Base-by-base conservation (phyloP, 495 filamentous ascomycete genomes). In the Hyaloscypha variabilis region DNA sequence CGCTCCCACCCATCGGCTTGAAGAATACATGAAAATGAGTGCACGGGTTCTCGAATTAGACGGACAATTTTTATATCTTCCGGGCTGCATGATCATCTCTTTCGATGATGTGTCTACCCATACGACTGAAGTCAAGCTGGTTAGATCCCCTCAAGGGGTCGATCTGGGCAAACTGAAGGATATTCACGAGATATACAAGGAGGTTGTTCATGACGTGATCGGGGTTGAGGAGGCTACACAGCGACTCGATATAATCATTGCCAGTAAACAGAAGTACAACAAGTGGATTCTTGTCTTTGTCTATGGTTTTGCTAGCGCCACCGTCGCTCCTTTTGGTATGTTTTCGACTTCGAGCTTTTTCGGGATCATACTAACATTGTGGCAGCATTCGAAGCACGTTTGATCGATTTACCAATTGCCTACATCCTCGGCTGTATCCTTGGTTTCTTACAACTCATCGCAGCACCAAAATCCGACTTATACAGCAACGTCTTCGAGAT, bases 401-500 rank as follows among this genome's bases (percentile, higher is more conserved):
- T 89, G 46, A 91, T 97, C 66, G 94, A 99, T 74, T 85, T 97
- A 68, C 95, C 95, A 0, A 82, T 97, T 46, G 87, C 88, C 42
- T 97, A 97, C 76, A 64, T 96, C 21, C 86, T 99, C 0, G 94
- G 94, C 23, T 92, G 86, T 71, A 77, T 96, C 23, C 81, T 97
- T 11, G 94, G 94, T 0, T 81, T 90, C 64, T 77, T 97, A 24
- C 92, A 97, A 72, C 87, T 96, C 31, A 86, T 91, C 29, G 73
- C 96, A 0, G 88, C 92, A 0, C 93, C 94, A 1, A 83, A 81
- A 31, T 96, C 91, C 23, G 89, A 94, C 39, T 81, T 97, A 6
- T 90, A 90, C 72, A 82, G 90, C 62, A 97, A 97, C 67, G 90
- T 97, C 6, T 97, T 97, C 69, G 95, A 97, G 73, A 91, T 97